These are phyloP conservation scores for Arabis hirsuta DNA, from an alignment of 345 rosid genomes.

Conservation along the genomic window DNA sequence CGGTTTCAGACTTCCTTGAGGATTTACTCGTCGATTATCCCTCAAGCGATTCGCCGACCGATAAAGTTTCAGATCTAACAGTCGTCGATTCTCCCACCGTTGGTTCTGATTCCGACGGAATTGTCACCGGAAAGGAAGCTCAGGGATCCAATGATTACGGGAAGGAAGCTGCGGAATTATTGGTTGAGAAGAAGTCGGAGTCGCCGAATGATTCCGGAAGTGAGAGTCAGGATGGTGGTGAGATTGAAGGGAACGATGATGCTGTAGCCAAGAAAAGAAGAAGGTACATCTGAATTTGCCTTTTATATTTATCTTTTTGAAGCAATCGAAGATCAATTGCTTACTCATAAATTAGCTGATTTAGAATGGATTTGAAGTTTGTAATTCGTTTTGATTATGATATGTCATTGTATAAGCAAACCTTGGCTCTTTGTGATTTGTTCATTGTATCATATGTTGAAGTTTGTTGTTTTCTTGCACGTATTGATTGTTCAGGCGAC, in stretches of 20 bases:
- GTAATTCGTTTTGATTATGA: no score
- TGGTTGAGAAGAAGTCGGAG: slow-evolving; percentile 25
- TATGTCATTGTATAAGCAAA: no score
- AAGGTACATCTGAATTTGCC: slow-evolving; percentile 47
- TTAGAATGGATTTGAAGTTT: slow-evolving; percentile 14
- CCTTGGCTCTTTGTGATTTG: no score
- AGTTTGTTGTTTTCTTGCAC: no score
- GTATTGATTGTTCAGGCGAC: slow-evolving; percentile 54
- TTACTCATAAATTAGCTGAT: not conserved
- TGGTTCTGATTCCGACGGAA: slow-evolving; percentile 23
- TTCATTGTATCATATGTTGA: no score
- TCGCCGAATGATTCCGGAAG: slow-evolving; percentile 28
- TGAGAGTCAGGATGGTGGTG: slow-evolving; percentile 38
- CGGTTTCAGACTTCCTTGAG: slow-evolving; percentile 45
- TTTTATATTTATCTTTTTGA: not conserved
- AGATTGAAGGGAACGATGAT: slow-evolving; percentile 40
- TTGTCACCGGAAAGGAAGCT: slow-evolving; percentile 32
- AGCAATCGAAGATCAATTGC: not conserved
- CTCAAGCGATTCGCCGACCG: slow-evolving; percentile 19
- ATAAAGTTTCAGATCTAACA: slow-evolving; percentile 28
- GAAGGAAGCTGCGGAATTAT: not conserved
- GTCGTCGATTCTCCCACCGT: slow-evolving; percentile 41
- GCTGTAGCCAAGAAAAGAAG: slow-evolving; percentile 56
- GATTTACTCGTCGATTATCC: slow-evolving; percentile 55
- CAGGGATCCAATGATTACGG: slow-evolving; percentile 11